Base-by-base conservation (phyloP, 176 grass and related monocot genomes). In the Neostapfia colusana region DNA sequence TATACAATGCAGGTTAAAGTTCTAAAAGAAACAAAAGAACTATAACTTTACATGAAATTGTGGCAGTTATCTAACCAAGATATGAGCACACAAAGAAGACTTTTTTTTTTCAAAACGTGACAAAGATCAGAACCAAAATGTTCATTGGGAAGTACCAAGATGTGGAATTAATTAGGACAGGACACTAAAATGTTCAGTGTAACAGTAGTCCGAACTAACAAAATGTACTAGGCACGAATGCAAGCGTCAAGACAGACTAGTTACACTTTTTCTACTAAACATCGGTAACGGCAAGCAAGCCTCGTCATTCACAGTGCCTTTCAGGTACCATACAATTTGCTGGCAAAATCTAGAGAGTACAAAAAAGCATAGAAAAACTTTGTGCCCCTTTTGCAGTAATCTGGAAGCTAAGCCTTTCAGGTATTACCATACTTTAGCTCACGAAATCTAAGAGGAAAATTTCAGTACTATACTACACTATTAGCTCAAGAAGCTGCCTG, bases 381-480 rank as follows among this genome's bases (percentile, higher is more conserved):
- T 65, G 70, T 54, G 14, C 37, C 54, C 57, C 46, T 57, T 65
- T 77, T 87, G 38, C 21, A 24, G 21, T 46, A 21, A 65, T 21
- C 12, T 82, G 28, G 69, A 85, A 65, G 31, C 2, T 27, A 51
- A 49, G 64, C 50, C 21, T 77, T 63, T 39, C 40, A 57, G 37
- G 61, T 9, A 63, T 3, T 45, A 45, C 44, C 25, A 65, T 5
- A 50, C n/a, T 60, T 70, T 70, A 26, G 39, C 17, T 82, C 74
- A 88, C 26, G 76, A 54, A 77, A n/a, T 57, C 5, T 57, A 82
- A 25, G 43, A 43, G 18, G 7, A 49, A 76, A 83, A 62, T 6
- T 7, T 3, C 16, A 43, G 49, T 58, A 60, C 27, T 26, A 39
- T 69, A 63, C 14, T 44, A 53, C 37, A 59, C 8, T 8, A 1